Evolutionary conservation across 73 alveolate species (phyloP), one percentile per base, ranked within the genome.

Genomic region (Paraurostyla sp.): DNA sequence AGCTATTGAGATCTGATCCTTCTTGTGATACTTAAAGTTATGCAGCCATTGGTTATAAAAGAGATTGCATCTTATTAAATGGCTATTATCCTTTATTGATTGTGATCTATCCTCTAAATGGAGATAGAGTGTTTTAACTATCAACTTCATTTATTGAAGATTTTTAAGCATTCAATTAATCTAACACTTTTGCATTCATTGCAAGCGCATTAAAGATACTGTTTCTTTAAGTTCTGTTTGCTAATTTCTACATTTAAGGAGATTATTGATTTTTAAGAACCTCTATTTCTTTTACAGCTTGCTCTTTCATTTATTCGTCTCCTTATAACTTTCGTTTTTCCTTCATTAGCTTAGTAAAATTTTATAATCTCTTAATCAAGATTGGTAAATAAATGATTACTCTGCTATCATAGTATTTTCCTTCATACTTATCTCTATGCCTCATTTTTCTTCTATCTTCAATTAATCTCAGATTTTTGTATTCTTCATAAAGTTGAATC

Each of bases 361-460:
- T 65, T 35, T 65, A 22, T 2, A 65, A 38, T 40, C 43, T 76
- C 59, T 23, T 9, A 18, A 49, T 7, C 25, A 76, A 23, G 3
- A 51, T 4, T 2, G 89, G 89, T 35, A 51, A 7, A 33, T 49
- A 76, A 6, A 81, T 60, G 22, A 81, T 58, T 16, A 58, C 71
- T 29, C 91, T 52, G 27, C 81, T 49, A 36, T 81, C 91, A 43
- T 81, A 81, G 27, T 20, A 57, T 27, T 58, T 15, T n/a, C 83
- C 83, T 20, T 81, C 58, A 65, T 49, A 81, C n/a, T 57, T 38
- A 25, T 81, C 91, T 43, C 40, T 35, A 18, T 2, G 20, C 18
- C 45, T 35, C 4, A 11, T 52, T 51, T 76, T 76, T 30, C 40
- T 48, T 41, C 71, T 76, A 15, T 76, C 89, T 43, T n/a, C 51